These are phyloP conservation scores for Strombidium stylifer DNA, from an alignment of 73 alveolate genomes.

Conservation along the genomic window DNA sequence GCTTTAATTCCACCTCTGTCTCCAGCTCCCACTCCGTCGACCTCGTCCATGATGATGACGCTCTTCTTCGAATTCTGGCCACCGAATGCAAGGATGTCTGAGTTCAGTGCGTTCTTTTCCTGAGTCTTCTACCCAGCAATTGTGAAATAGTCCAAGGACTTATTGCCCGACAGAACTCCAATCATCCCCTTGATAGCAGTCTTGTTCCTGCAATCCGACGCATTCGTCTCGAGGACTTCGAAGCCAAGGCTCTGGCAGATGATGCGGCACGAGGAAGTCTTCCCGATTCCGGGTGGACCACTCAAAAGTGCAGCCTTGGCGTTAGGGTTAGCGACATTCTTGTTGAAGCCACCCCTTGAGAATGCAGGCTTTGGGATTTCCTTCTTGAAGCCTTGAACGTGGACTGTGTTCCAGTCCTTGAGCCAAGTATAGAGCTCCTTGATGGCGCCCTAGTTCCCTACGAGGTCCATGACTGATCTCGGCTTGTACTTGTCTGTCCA, in stretches of 20 bases:
- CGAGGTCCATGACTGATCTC: conserved; percentile 70
- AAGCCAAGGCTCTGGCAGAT: conserved; percentile 85
- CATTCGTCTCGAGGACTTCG: conserved; percentile 95
- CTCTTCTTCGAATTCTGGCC: conserved; percentile 73
- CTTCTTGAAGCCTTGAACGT: conserved; percentile 80
- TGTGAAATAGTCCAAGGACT: conserved; percentile 44
- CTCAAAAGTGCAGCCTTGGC: conserved; percentile 98
- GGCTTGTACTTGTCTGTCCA: conserved; percentile 98
- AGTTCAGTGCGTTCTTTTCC: neutral
- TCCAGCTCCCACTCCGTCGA: conserved; percentile 97
- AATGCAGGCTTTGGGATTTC: too few relatives aligned
- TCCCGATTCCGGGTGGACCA: conserved; percentile 99
- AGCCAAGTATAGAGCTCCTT: conserved; percentile 92
- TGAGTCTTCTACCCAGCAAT: conserved; percentile 19
- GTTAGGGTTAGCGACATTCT: too few relatives aligned
- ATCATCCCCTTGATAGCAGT: conserved; percentile 70
- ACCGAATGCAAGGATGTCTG: conserved; percentile 11
- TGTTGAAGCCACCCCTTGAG: too few relatives aligned
- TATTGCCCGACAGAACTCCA: conserved; percentile 57
- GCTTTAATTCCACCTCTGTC: conserved; percentile 98
- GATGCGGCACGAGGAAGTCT: conserved; percentile 95
- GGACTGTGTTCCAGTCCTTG: conserved; percentile 94
- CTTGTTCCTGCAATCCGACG: conserved; percentile 96
- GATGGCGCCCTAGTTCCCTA: conserved; percentile 89
- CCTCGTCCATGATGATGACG: conserved; percentile 98